A percentile compares a stretch with the other conserved stretches of the same genome.
Evolutionary conservation across 306 rosid species (phyloP).

Genomic region (Morella rubra): DNA sequence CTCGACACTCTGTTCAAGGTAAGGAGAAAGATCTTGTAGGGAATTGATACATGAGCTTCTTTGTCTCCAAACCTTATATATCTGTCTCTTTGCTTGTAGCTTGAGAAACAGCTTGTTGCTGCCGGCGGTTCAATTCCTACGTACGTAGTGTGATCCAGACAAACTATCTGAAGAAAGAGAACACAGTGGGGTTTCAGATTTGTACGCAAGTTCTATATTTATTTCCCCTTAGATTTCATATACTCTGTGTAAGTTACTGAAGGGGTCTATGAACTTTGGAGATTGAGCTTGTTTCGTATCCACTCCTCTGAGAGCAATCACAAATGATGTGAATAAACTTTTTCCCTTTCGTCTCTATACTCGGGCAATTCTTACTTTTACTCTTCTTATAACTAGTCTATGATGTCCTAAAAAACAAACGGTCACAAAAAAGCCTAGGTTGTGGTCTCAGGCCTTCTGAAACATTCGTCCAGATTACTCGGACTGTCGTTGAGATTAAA

Average conservation of each 20-base stretch:
- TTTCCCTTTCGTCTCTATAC: slow-evolving; percentile 6
- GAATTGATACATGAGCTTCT: neutral
- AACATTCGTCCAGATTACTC: neutral
- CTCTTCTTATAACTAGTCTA: neutral
- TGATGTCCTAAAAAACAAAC: neutral
- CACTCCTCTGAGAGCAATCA: neutral
- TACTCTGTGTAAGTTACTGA: slow-evolving; percentile 4
- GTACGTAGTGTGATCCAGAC: slow-evolving; percentile 11
- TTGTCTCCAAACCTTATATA: neutral
- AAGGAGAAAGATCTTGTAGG: slow-evolving; percentile 7
- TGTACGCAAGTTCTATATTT: neutral
- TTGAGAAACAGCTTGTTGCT: slow-evolving; percentile 49
- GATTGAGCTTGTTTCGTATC: slow-evolving; percentile 7
- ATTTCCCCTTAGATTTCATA: neutral
- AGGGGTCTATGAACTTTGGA: slow-evolving; percentile 11
- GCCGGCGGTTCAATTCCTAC: slow-evolving; percentile 33
- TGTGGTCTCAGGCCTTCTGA: neutral
- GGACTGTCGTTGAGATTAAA: neutral
- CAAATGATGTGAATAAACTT: neutral
- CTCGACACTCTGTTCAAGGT: slow-evolving; percentile 74
- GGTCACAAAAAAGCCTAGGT: neutral
- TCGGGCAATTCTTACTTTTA: neutral
- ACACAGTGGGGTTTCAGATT: slow-evolving; percentile 2
- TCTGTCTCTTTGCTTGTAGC: slow-evolving; percentile 36
- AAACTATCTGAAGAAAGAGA: slow-evolving; percentile 4